Evolutionary conservation across 1,284 basidiomycete genomes (phyloP), one percentile per base, ranked within the genome.

Genomic region (Macrocybe sp.): DNA sequence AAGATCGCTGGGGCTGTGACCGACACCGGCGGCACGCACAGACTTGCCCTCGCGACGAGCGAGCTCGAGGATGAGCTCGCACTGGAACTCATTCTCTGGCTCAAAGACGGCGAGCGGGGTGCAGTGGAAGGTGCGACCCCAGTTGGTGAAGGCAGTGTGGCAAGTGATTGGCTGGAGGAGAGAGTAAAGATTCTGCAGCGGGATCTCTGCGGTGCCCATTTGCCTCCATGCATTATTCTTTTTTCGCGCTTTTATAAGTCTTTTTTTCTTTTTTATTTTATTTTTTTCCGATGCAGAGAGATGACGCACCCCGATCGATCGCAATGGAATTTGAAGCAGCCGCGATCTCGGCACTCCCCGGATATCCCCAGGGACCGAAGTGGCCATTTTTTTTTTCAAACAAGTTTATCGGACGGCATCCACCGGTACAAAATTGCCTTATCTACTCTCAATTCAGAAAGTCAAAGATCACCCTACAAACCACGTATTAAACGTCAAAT

Each of bases 1-100:
- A 45, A 98, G 74, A 69, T 98, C 96, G 62, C 85, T 90, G 7
- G 96, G 97, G 53, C 87, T 91, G 69, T 98, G 96, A 0, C 93
- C 94, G 7, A 92, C 82, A 6, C 95, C 96, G 29, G 87, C 86
- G 0, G 92, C 89, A 47, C 94, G 83, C 35, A 98, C 74, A 30
- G 78, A 75, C 55, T 79, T 81, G 7, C 77, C 72, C 59, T 91
- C 81, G 38, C 89, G 72, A 9, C 86, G 74, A 0, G 94, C 93
- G 16, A 94, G 81, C 66, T 94, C 92, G 31, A 99, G 74, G 40
- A 96, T 75, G 54, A 83, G 77, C 38, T 79, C 75, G 59, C 92
- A 91, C 48, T 98, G 78, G 52, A 78, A 66, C 36, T 84, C 80
- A 31, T 75, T 80, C 48, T 77, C 75, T 0, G 97, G 96, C 53